phyloP scores from a whole-genome alignment of 345 rosid species.

The Atalantia buxifolia region DNA sequence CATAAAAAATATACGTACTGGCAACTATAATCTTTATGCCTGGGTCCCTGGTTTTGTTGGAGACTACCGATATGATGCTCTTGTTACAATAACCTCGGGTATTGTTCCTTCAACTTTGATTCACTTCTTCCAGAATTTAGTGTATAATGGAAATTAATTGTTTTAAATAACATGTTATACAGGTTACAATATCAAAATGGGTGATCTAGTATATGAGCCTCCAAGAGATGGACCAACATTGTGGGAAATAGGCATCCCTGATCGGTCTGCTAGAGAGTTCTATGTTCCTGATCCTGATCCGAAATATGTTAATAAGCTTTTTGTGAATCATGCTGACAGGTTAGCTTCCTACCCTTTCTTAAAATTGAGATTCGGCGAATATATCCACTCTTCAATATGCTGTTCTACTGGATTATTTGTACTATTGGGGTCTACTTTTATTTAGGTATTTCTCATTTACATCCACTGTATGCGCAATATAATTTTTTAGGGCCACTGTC shows the following conservation, averaged over 20 bases:
- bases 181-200: slow-evolving; percentile 58
- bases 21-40: slow-evolving; percentile 73
- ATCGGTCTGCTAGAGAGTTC: slow-evolving; percentile 78
- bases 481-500: neutral
- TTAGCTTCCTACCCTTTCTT: slow-evolving; percentile 6
- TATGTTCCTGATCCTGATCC: slow-evolving; percentile 81
- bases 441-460: neutral
- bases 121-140: neutral
- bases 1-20: slow-evolving; percentile 50
- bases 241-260: slow-evolving; percentile 95
- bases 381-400: neutral
- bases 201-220: slow-evolving; percentile 62
- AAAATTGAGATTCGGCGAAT: neutral
- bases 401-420: neutral
- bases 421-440: neutral
- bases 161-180: slow-evolving; percentile 6
- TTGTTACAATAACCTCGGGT: slow-evolving; percentile 62
- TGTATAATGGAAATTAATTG: slow-evolving; percentile 1
- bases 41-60: slow-evolving; percentile 91
- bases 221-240: slow-evolving; percentile 85
- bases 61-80: slow-evolving; percentile 47
- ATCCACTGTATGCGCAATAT: neutral
- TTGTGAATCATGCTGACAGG: slow-evolving; percentile 79
- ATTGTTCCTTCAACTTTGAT: slow-evolving; percentile 3
- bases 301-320: slow-evolving; percentile 56